These are phyloP conservation scores for Podospora appendiculata DNA, from an alignment of 495 filamentous ascomycete species.

Conservation along the genomic window DNA sequence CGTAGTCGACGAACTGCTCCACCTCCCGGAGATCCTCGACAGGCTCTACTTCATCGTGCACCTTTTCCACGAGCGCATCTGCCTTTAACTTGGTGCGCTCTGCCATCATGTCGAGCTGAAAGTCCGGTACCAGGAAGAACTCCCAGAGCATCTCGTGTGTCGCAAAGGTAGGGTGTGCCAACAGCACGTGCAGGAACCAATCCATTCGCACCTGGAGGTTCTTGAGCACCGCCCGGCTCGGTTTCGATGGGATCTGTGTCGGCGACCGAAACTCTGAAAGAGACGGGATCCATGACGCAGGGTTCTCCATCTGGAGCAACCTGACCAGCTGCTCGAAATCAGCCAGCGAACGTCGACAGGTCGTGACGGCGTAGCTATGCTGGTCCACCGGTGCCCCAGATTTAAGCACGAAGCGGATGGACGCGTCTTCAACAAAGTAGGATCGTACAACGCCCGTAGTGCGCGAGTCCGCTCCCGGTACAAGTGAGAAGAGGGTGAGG, in stretches of 20 bases:
- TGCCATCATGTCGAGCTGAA: conserved; percentile 83
- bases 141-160: conserved; percentile 99
- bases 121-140: conserved; percentile 94
- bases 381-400: conserved; percentile 65
- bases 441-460: conserved; percentile 93
- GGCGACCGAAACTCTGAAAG: conserved; percentile 74
- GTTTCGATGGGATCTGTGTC: conserved; percentile 86
- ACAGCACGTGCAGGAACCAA: conserved; percentile 74
- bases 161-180: conserved; percentile 86
- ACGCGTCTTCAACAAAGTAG: conserved; percentile 95
- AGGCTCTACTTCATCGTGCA: conserved; percentile 80
- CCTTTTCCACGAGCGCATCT: conserved; percentile 68
- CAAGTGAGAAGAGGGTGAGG: conserved; percentile 71
- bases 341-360: conserved; percentile 76
- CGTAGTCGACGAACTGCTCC: conserved; percentile 84
- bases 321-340: conserved; percentile 90
- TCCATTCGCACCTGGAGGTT: conserved; percentile 85
- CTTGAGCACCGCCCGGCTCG: conserved; percentile 76
- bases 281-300: conserved; percentile 86
- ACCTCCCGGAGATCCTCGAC: conserved; percentile 84
- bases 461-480: conserved; percentile 63
- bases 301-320: conserved; percentile 85
- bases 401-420: conserved; percentile 87
- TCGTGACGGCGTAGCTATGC: conserved; percentile 82
- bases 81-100: conserved; percentile 83